Evolutionary conservation across 1,284 basidiomycete genomes (phyloP).

Genomic region (Earliella scabrosa): DNA sequence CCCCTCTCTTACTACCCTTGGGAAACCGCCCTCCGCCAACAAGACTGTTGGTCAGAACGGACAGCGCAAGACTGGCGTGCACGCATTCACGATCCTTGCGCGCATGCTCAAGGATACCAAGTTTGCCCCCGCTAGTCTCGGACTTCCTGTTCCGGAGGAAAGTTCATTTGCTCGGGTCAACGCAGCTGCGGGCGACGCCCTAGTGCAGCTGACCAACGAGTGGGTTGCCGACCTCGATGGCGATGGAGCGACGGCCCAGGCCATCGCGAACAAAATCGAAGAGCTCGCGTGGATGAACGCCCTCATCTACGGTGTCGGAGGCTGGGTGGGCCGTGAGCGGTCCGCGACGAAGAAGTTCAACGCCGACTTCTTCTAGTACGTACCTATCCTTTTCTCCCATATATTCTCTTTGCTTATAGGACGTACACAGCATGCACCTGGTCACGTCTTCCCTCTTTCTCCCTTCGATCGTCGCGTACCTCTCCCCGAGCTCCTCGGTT

Average conservation of each 20-base stretch:
- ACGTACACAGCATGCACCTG: constrained; percentile 42
- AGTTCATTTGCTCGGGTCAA: constrained; percentile 18
- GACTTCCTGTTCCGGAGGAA: constrained; percentile 38
- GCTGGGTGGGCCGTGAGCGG: constrained; percentile 34
- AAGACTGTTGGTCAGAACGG: constrained; percentile 21
- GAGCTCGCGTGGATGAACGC: constrained; percentile 47
- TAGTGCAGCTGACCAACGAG: constrained; percentile 31
- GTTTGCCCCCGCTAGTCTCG: constrained; percentile 43
- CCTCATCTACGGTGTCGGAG: constrained; percentile 47
- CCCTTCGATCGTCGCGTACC: constrained; percentile 35
- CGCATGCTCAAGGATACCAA: constrained; percentile 43
- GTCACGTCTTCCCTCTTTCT: constrained; percentile 51
- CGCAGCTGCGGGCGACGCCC: constrained; percentile 37
- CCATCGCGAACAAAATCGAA: constrained; percentile 47
- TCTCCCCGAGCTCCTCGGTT: constrained; percentile 30
- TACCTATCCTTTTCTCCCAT: not conserved
- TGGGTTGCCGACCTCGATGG: constrained; percentile 47
- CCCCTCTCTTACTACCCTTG: constrained; percentile 23
- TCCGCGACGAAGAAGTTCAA: constrained; percentile 37
- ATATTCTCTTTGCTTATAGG: not conserved
- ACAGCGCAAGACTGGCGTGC: constrained; percentile 23
- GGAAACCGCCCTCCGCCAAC: constrained; percentile 10
- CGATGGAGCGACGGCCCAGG: constrained; percentile 37
- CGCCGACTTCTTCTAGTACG: constrained; percentile 46
- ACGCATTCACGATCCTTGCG: constrained; percentile 43